Evolutionary conservation across 2,329 filamentous ascomycete species (phyloP).

Genomic region (Grosmannia huntii): DNA sequence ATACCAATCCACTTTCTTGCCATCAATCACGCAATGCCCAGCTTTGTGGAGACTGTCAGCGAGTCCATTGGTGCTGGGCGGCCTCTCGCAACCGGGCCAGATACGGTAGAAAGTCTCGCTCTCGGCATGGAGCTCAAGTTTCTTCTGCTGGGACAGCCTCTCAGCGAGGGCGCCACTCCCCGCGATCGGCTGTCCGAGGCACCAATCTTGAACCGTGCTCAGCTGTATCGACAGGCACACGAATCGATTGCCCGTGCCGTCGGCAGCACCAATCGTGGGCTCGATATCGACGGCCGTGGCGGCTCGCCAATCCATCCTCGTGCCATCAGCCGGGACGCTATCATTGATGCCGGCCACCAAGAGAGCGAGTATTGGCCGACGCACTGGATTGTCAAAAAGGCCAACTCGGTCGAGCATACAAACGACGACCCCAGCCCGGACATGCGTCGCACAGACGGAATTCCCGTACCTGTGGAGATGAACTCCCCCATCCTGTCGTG

Average conservation of each 20-base stretch:
- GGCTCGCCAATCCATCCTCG: not conserved
- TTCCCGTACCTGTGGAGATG: constrained; percentile 24
- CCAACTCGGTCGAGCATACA: constrained; percentile 24
- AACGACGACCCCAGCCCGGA: constrained; percentile 13
- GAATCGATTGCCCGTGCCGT: constrained; percentile 13
- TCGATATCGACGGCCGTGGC: not conserved
- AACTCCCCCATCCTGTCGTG: constrained; percentile 23
- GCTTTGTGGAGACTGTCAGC: not conserved
- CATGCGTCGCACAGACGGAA: constrained; percentile 12
- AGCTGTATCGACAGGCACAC: constrained; percentile 12
- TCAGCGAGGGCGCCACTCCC: not conserved
- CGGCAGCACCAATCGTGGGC: constrained; percentile 11
- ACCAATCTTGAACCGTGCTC: not conserved
- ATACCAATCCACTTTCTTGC: too few relatives aligned
- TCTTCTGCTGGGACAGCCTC: constrained; percentile 16
- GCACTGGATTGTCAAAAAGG: constrained; percentile 27
- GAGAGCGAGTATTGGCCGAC: constrained; percentile 23
- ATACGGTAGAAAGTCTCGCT: constrained; percentile 13
- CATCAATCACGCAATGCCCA: not conserved
- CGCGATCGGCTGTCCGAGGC: not conserved
- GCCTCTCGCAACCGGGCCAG: not conserved
- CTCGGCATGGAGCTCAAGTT: constrained; percentile 23
- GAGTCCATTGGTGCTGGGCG: not conserved
- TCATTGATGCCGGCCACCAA: constrained; percentile 11
- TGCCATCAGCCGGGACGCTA: constrained; percentile 18